Conservation (phyloP, 768 basidiomycete species). For the Tricholoma saponaceum region DNA sequence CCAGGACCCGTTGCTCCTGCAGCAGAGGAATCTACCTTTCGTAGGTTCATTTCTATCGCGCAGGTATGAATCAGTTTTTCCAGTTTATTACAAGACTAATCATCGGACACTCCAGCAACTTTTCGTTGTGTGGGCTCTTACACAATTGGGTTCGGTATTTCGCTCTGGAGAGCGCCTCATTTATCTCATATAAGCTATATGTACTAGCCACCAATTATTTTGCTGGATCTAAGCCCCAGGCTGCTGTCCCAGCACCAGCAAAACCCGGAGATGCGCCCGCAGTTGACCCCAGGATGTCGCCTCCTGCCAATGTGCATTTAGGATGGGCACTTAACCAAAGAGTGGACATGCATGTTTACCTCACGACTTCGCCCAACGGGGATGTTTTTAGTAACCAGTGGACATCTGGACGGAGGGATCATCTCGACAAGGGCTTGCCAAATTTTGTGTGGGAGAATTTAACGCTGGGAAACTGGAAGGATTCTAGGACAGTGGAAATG, state of each 20-base stretch:
- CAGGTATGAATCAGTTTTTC: slow-evolving; percentile 16
- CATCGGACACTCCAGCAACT: slow-evolving; percentile 48
- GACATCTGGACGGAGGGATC: slow-evolving; percentile 45
- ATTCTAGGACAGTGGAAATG: slow-evolving; percentile 50
- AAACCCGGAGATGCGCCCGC: slow-evolving; percentile 22
- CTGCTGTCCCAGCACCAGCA: slow-evolving; percentile 16
- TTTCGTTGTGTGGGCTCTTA: slow-evolving; percentile 59
- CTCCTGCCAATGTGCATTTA: slow-evolving; percentile 49
- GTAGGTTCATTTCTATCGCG: slow-evolving; percentile 17
- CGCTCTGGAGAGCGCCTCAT: background rate
- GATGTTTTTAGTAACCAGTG: slow-evolving; percentile 53
- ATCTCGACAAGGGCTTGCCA: slow-evolving; percentile 51
- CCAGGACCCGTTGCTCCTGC: slow-evolving; percentile 4
- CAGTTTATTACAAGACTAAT: background rate
- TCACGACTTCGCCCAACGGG: slow-evolving; percentile 61
- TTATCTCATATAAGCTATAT: background rate
- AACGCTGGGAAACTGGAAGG: slow-evolving; percentile 73
- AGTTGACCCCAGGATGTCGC: slow-evolving; percentile 44
- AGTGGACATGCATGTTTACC: slow-evolving; percentile 68
- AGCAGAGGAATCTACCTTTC: slow-evolving; percentile 15
- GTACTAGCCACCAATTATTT: slow-evolving; percentile 29
- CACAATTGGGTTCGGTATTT: slow-evolving; percentile 53
- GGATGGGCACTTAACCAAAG: slow-evolving; percentile 60
- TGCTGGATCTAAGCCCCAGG: slow-evolving; percentile 4
- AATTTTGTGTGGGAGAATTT: slow-evolving; percentile 76